Base-by-base conservation (phyloP, 140 eudicot genomes). In the Flaveria floridana region DNA sequence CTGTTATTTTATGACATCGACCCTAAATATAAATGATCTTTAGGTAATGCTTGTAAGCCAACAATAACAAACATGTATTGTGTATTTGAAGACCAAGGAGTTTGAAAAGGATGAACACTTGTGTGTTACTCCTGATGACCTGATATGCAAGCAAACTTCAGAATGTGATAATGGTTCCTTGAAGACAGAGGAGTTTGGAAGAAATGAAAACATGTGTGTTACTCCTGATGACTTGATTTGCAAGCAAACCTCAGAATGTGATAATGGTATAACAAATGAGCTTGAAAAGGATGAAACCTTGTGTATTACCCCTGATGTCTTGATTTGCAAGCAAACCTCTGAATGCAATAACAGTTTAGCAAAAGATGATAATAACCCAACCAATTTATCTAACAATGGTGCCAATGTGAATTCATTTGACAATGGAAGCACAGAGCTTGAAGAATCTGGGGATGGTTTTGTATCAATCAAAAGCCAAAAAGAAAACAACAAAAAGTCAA, bases 381-480 rank as follows among this genome's bases (percentile, higher is more conserved):
- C 73, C 3, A 66, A 75, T 13, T 63, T 62, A 42, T 51, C 72
- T 47, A 47, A 30, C 44, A 6, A 18, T 2, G 11, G 1, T 46
- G 71, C 62, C 71, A 19, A 48, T 70, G 25, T 65, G 66, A 75
- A 52, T 0, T 13, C 65, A 48, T 34, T 2, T 23, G 72, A 58
- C 42, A 41, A 15, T 58, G 59, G 13, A 44, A 21, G 14, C 48
- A 65, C 1, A 75, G 16, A 56, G 20, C 28, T 66, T 62, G 71
- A 75, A 66, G 71, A 41, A 39, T 0, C 28, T 48, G 79, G 20
- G 3, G 13, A 65, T 80, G 86, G 90, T 55, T 87, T 86, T 68
- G 67, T 82, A 42, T 84, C 86, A 59, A 59, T 80, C 11, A 82
- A 81, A 78, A 85, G 80, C 18, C 51, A 18, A 50, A 80, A 48